A percentile compares a stretch with the other conserved stretches of the same genome.
These are phyloP conservation scores for Cyberlindnera maritima DNA, from an alignment of 805 yeast species.

Conservation along the genomic window DNA sequence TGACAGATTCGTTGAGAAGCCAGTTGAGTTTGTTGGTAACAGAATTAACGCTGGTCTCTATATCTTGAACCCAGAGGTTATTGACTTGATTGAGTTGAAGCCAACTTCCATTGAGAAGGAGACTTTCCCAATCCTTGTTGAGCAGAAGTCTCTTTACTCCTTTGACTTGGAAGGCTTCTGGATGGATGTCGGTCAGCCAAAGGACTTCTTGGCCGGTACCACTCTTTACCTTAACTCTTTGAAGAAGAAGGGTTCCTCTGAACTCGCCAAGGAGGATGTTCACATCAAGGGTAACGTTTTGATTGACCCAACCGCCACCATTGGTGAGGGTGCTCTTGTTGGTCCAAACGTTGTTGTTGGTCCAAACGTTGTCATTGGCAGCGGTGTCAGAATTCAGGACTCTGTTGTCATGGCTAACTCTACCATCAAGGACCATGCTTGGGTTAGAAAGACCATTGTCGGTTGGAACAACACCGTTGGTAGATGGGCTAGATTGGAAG, in stretches of 20 bases:
- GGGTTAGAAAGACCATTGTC: conserved; percentile 95
- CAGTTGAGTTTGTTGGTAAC: conserved; percentile 99
- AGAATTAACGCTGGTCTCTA: conserved; percentile 99
- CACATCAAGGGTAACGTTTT: conserved; percentile 86
- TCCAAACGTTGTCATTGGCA: conserved; percentile 93
- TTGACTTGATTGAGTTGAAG: conserved; percentile 93
- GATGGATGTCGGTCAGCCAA: conserved; percentile 99
- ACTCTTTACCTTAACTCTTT: conserved; percentile 85
- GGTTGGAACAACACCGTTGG: conserved; percentile 99
- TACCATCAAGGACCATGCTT: conserved; percentile 92
- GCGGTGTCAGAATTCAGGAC: conserved; percentile 97
- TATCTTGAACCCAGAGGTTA: conserved; percentile 95
- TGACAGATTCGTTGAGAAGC: conserved; percentile 99
- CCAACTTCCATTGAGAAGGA: conserved; percentile 99
- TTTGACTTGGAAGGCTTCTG: conserved; percentile 99
- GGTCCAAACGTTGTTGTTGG: conserved; percentile 99
- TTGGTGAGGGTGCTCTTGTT: conserved; percentile 88
- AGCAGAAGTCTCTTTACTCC: conserved; percentile 83
- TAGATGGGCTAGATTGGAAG: conserved; percentile 98
- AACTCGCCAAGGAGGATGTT: conserved; percentile 56
- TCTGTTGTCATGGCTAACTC: conserved; percentile 91
- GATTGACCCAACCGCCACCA: conserved; percentile 92
- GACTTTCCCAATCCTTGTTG: conserved; percentile 96
- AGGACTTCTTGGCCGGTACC: conserved; percentile 97
- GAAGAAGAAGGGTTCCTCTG: conserved; percentile 72